Conservation (phyloP, 2,329 filamentous ascomycete genomes). For the Septoria petroselini region DNA sequence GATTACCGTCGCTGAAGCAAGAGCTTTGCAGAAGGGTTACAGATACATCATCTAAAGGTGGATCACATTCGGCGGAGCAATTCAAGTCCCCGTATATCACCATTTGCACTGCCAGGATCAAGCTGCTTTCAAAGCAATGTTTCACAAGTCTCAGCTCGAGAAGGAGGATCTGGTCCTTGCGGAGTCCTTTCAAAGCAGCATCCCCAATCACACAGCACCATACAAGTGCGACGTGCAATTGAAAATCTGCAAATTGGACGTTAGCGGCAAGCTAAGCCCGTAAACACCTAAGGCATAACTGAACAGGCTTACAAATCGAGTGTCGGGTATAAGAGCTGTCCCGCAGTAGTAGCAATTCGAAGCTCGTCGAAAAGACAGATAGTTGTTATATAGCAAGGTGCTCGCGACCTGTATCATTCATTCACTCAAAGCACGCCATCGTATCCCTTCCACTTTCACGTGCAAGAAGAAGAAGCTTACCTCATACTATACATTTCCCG, state of each 20-base stretch:
- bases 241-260: neutral
- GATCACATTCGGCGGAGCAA: neutral
- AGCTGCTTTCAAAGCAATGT: slow-evolving; percentile 4
- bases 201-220: neutral
- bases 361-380: neutral
- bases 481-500: too few species aligned
- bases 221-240: neutral
- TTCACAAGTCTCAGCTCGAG: neutral
- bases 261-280: neutral
- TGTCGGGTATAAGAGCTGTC: too few species aligned
- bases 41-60: slow-evolving; percentile 44
- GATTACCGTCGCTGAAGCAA: slow-evolving; percentile 50
- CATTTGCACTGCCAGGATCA: too few species aligned
- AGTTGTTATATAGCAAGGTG: neutral
- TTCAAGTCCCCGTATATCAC: neutral
- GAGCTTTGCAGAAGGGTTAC: slow-evolving; percentile 55
- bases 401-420: neutral
- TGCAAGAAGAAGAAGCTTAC: neutral
- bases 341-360: neutral
- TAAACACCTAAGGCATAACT: neutral
- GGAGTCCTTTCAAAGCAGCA: neutral
- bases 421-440: slow-evolving; percentile 9
- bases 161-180: neutral
- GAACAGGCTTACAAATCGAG: too few species aligned
- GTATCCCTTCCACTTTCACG: neutral